Conservation (phyloP, 2,329 filamentous ascomycete genomes). For the Anthostomella pinea region DNA sequence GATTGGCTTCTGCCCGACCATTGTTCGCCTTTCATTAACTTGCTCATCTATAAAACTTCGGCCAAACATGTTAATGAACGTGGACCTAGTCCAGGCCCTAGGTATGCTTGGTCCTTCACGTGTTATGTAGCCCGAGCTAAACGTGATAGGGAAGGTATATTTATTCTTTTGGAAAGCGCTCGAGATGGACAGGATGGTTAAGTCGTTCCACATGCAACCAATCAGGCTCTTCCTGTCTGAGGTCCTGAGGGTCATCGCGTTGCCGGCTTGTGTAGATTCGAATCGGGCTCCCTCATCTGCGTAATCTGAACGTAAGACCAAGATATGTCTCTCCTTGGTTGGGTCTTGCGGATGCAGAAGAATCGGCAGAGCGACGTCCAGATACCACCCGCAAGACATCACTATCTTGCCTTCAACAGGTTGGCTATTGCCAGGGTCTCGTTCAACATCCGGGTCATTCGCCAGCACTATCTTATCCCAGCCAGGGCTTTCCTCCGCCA, state of each 20-base stretch:
- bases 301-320: not conserved
- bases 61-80: not conserved
- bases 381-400: not conserved
- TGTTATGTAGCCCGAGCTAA: not conserved
- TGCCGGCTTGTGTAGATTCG: not conserved
- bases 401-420: not conserved
- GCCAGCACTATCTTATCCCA: not conserved
- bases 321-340: not conserved
- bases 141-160: not conserved
- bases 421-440: not conserved
- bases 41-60: not conserved
- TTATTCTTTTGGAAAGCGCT: not conserved
- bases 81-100: not conserved
- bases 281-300: not conserved
- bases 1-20: not conserved
- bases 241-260: not conserved
- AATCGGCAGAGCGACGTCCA: not conserved
- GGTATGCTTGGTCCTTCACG: not conserved
- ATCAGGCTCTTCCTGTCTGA: not conserved
- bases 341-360: not conserved
- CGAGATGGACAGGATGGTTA: not conserved
- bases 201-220: not conserved
- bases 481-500: not conserved
- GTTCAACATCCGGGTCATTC: not conserved
- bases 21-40: not conserved